Evolutionary conservation across 2,329 filamentous ascomycete species (phyloP), one percentile per base, ranked within the genome.

Genomic region (Dryadomyces quercivorus): DNA sequence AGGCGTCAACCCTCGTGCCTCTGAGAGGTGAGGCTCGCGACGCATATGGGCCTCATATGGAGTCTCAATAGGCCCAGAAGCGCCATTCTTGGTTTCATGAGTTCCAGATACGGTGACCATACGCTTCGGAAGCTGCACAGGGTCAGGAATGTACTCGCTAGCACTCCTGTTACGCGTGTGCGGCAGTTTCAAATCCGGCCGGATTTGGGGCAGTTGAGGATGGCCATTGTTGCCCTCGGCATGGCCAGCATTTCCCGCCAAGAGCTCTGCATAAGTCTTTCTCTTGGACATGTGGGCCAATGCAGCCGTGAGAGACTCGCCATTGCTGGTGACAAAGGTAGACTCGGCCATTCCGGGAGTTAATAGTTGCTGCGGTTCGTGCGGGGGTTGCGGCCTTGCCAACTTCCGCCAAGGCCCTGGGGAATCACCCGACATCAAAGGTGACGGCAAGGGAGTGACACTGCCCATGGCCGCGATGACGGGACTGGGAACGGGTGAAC

Each of bases 121-220:
- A 46, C 89, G 80, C 63, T 82, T 86, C 1, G 84, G 76, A 51
- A 86, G 77, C 46, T 82, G 75, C 59, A 85, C 73, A 5, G 80
- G 72, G 53, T 93, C 86, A 2, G 90, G 89, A 0, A 82, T 77
- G 67, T 95, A 95, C 60, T 96, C 91, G 71, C 90, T 95, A 26
- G 93, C 72, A 67, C 91, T 96, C 62, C 91, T 79, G 66, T 93
- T 90, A 56, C 87, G 80, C 13, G 74, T 73, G 66, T 88, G 86
- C 15, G 61, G 45, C 61, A 67, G 54, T 34, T 63, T 64, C 55
- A 65, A 64, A 40, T 61, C 61, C 54, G 58, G 60, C 56, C 60
- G 62, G 53, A 57, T 18, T 2, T 44, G 36, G 12, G 22, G 2
- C 26, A 47, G 4, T n/a, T 42, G 45, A 5, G 38, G 16, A 5